Conservation (phyloP, 2,329 filamentous ascomycete species). For the Penicillium hordei region DNA sequence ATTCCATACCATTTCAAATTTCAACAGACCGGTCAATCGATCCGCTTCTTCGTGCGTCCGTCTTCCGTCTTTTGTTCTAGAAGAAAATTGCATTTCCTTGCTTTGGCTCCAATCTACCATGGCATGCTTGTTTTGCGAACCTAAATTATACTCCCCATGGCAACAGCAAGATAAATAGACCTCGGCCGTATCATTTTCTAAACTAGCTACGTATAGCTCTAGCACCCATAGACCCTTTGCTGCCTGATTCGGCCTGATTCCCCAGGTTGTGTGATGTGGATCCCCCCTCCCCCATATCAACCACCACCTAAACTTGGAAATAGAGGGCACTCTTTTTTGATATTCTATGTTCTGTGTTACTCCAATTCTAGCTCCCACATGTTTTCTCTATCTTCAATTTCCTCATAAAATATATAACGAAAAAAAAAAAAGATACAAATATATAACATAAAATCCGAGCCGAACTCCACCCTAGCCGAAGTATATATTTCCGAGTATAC, state of each 20-base stretch:
- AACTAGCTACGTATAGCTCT: background rate
- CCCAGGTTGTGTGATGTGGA: slow-evolving; percentile 7
- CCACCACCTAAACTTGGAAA: background rate
- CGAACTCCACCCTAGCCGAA: slow-evolving; percentile 6
- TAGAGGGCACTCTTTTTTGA: background rate
- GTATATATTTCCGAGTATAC: background rate
- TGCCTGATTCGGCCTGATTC: background rate
- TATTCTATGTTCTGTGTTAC: background rate
- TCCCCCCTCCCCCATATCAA: background rate
- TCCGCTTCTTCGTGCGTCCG: slow-evolving; percentile 13
- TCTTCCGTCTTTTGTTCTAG: slow-evolving; percentile 18
- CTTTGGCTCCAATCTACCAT: slow-evolving; percentile 27
- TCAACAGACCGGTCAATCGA: slow-evolving; percentile 25
- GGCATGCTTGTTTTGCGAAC: slow-evolving; percentile 14
- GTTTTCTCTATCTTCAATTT: background rate
- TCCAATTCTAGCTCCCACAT: background rate
- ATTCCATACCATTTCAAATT: slow-evolving; percentile 35
- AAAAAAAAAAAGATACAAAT: background rate
- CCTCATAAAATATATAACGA: background rate
- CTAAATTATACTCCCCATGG: background rate
- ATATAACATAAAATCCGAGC: background rate
- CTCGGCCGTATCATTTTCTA: background rate
- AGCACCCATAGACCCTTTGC: background rate
- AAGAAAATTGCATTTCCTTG: slow-evolving; percentile 24
- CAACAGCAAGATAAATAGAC: background rate